phyloP scores from a whole-genome alignment of 2,329 filamentous ascomycete genomes.

The Aotearoamyces nothofagi region DNA sequence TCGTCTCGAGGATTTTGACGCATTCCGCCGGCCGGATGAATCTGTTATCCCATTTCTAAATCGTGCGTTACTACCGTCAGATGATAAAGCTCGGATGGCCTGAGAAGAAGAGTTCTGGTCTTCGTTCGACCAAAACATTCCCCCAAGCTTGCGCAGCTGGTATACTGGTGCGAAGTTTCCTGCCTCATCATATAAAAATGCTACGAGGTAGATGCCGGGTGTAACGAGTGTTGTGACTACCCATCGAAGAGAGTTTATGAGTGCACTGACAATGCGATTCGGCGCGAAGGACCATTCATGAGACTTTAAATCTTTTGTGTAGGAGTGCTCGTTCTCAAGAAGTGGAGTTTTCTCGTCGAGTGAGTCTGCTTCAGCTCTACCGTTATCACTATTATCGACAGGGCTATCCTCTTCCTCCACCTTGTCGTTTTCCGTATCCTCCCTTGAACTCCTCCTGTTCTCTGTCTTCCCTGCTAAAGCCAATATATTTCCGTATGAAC shows the following conservation, averaged over 20 bases:
- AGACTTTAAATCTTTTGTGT: constrained; percentile 21
- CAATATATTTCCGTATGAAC: constrained; percentile 34
- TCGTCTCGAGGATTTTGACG: constrained; percentile 7
- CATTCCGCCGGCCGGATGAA: constrained; percentile 6
- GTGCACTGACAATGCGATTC: constrained; percentile 51
- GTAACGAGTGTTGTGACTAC: constrained; percentile 65
- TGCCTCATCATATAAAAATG: constrained; percentile 68
- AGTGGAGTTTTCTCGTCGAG: constrained; percentile 57
- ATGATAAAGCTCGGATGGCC: constrained; percentile 16
- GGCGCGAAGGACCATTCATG: constrained; percentile 42
- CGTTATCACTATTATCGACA: constrained; percentile 23
- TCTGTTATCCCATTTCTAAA: constrained; percentile 8
- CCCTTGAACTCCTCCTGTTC: constrained; percentile 18
- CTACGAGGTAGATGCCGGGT: constrained; percentile 69
- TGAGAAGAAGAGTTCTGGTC: constrained; percentile 18
- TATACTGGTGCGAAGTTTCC: constrained; percentile 66
- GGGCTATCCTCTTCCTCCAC: constrained; percentile 18
- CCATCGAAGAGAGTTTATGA: constrained; percentile 65
- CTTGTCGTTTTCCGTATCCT: constrained; percentile 25
- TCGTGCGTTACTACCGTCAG: constrained; percentile 7
- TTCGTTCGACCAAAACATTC: constrained; percentile 34
- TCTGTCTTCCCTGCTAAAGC: constrained; percentile 10
- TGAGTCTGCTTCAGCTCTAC: constrained; percentile 9
- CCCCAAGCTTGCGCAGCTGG: constrained; percentile 47
- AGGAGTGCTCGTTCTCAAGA: constrained; percentile 27